Percentiles rank a stretch among this genome's conserved stretches.
These are phyloP conservation scores for Sporothrix humicola DNA, from an alignment of 2,329 filamentous ascomycete species.

Conservation along the genomic window DNA sequence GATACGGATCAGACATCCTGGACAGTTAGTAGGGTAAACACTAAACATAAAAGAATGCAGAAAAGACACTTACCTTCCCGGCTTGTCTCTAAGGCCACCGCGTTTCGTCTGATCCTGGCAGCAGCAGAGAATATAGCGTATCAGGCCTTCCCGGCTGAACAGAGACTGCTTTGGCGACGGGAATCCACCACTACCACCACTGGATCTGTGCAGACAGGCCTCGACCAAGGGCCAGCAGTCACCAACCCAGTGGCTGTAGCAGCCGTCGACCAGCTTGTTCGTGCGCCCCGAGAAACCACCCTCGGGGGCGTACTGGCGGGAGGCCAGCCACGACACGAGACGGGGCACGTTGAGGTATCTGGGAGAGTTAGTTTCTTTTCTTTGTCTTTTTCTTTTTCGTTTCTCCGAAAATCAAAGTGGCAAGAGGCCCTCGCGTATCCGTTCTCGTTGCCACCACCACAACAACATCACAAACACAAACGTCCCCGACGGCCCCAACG, in stretches of 20 bases:
- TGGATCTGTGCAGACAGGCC: slow-evolving; percentile 64
- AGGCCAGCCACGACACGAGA: slow-evolving; percentile 85
- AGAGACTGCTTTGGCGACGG: slow-evolving; percentile 54
- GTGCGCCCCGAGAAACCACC: slow-evolving; percentile 92
- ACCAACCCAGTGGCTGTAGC: slow-evolving; percentile 98
- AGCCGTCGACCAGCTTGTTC: slow-evolving; percentile 97
- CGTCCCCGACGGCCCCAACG: no score
- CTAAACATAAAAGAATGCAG: slow-evolving; percentile 28
- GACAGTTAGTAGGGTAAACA: slow-evolving; percentile 28
- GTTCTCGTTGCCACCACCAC: slow-evolving; percentile 14
- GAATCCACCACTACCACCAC: slow-evolving; percentile 37
- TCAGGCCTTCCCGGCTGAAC: slow-evolving; percentile 83
- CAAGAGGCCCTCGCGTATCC: neutral
- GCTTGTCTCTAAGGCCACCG: slow-evolving; percentile 92
- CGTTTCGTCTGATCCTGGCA: slow-evolving; percentile 74
- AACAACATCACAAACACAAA: slow-evolving; percentile 24
- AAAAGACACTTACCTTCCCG: slow-evolving; percentile 70
- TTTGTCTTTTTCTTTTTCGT: no score
- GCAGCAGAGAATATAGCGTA: slow-evolving; percentile 87
- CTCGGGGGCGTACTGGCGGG: slow-evolving; percentile 87
- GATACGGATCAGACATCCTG: slow-evolving; percentile 83
- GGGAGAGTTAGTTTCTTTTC: slow-evolving; percentile 25
- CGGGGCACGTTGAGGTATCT: slow-evolving; percentile 78
- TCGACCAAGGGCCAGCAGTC: slow-evolving; percentile 92
- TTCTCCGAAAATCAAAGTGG: no score